These are phyloP conservation scores for Microsporum canis DNA, from an alignment of 2,329 filamentous ascomycete genomes.

Conservation along the genomic window DNA sequence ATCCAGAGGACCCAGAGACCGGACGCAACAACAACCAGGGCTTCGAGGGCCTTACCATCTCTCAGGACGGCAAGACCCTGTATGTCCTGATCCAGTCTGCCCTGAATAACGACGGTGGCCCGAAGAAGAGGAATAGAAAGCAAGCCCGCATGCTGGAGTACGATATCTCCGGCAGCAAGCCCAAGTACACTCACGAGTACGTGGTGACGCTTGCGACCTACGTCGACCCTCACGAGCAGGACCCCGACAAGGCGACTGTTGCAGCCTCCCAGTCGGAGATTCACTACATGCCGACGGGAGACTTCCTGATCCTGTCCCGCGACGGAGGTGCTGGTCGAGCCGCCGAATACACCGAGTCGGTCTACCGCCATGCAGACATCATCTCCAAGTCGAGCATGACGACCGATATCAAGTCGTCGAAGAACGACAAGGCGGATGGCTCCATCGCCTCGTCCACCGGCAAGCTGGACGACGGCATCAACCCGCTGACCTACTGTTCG, in stretches of 20 bases:
- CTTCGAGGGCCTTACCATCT: constrained; percentile 58
- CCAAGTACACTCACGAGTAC: constrained; percentile 49
- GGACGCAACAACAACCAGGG: constrained; percentile 64
- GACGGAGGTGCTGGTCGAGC: constrained; percentile 53
- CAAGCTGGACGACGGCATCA: constrained; percentile 43
- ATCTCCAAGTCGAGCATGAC: constrained; percentile 49
- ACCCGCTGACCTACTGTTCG: constrained; percentile 50
- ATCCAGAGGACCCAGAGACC: constrained; percentile 46
- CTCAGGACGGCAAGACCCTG: constrained; percentile 50
- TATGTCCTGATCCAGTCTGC: constrained; percentile 58
- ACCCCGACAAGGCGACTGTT: constrained; percentile 39
- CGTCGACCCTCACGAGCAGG: constrained; percentile 39
- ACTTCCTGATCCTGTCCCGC: constrained; percentile 49
- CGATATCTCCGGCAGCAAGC: constrained; percentile 39
- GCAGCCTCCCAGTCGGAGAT: constrained; percentile 60
- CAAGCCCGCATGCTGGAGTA: constrained; percentile 55
- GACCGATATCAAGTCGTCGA: constrained; percentile 47
- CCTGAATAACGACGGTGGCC: constrained; percentile 50
- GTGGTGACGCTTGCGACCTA: constrained; percentile 55
- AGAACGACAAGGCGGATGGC: constrained; percentile 29
- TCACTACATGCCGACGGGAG: constrained; percentile 49
- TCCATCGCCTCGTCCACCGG: constrained; percentile 42
- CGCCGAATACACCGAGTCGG: constrained; percentile 35
- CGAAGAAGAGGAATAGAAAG: constrained; percentile 43
- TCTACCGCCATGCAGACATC: constrained; percentile 59